These are phyloP conservation scores for Glonium stellatum DNA, from an alignment of 495 filamentous ascomycete genomes.

Conservation along the genomic window DNA sequence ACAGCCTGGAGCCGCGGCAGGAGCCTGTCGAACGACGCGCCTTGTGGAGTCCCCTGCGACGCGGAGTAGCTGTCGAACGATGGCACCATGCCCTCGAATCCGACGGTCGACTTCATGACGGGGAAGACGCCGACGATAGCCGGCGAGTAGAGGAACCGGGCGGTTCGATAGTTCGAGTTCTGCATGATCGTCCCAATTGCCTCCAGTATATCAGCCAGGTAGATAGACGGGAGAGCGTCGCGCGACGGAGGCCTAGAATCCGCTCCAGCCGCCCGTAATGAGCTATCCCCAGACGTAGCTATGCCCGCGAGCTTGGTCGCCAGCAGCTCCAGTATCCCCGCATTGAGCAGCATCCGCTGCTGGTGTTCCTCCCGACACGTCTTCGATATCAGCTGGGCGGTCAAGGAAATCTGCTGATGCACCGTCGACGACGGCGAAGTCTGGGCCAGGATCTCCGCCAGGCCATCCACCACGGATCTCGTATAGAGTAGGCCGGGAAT, in stretches of 20 bases:
- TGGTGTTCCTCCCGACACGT: conserved; percentile 63
- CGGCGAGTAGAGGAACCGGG: conserved; percentile 71
- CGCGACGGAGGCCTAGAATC: conserved; percentile 34
- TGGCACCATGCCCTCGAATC: background rate
- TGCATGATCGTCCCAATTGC: conserved; percentile 73
- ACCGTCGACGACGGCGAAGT: conserved; percentile 41
- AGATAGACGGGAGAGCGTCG: conserved; percentile 47
- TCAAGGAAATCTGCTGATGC: conserved; percentile 62
- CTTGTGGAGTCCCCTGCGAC: conserved; percentile 3
- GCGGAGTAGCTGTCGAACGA: conserved; percentile 12
- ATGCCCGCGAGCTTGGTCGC: conserved; percentile 71
- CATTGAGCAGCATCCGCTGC: conserved; percentile 59
- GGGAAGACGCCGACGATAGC: conserved; percentile 50
- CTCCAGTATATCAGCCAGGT: conserved; percentile 66
- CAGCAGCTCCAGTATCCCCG: conserved; percentile 71
- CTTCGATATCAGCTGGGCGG: conserved; percentile 60
- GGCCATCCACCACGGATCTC: conserved; percentile 46
- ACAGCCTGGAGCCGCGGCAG: conserved; percentile 33
- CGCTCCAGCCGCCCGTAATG: conserved; percentile 46
- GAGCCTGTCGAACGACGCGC: conserved; percentile 26
- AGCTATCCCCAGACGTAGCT: conserved; percentile 56
- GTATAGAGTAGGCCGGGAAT: conserved; percentile 62
- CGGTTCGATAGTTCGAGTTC: conserved; percentile 69
- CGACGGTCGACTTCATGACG: background rate
- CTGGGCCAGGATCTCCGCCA: conserved; percentile 60